Conservation (phyloP, 2,329 filamentous ascomycete species). For the Arthrobotrys conoides region DNA sequence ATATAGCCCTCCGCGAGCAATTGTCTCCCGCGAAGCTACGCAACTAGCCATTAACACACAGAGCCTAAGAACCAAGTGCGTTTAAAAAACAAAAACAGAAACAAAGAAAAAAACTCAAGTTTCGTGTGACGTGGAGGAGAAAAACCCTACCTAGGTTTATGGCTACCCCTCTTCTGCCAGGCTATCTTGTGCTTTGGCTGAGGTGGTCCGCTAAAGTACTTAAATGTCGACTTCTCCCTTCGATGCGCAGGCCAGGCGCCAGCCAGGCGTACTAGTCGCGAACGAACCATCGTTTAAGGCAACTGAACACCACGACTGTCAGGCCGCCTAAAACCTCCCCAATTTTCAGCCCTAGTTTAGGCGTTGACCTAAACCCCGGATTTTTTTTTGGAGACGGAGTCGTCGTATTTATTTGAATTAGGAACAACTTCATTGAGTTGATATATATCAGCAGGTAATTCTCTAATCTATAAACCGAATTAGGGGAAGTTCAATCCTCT, state of each 20-base stretch:
- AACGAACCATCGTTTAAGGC: neutral
- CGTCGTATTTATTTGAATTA: neutral
- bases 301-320: neutral
- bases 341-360: conserved; percentile 3
- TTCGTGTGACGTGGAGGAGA: conserved; percentile 1
- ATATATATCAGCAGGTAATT: neutral
- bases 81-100: neutral
- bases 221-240: conserved; percentile 18
- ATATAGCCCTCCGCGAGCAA: conserved; percentile 7
- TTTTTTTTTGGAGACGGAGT: neutral
- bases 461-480: neutral
- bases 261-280: conserved; percentile 18
- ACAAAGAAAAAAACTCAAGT: neutral
- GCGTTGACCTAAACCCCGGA: neutral
- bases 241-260: conserved; percentile 10
- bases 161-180: conserved; percentile 18
- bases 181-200: neutral
- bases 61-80: neutral
- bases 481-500: neutral
- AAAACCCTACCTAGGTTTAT: neutral
- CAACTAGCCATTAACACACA: neutral
- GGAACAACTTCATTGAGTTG: neutral
- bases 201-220: conserved; percentile 9
- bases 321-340: conserved; percentile 10
- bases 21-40: neutral